A percentile compares a stretch with the other conserved stretches of the same genome.
These are phyloP conservation scores for Gnomoniopsis smithogilvyi DNA, from an alignment of 2,329 filamentous ascomycete genomes.

Conservation along the genomic window DNA sequence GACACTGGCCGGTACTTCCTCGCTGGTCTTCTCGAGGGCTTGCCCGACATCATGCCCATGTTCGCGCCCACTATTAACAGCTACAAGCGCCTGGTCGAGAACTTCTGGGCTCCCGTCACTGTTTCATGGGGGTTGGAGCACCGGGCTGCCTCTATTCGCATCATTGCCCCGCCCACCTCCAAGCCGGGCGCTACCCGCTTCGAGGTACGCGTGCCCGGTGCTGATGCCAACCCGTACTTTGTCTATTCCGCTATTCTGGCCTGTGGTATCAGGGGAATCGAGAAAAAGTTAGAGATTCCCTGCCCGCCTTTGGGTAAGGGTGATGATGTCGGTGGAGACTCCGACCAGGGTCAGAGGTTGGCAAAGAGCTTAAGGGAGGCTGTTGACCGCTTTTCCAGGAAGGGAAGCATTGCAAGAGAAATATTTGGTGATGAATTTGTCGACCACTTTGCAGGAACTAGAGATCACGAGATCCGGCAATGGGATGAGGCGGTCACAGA, in stretches of 20 bases:
- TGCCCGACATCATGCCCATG: conserved; percentile 94
- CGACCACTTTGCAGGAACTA: conserved; percentile 88
- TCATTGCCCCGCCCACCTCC: conserved; percentile 85
- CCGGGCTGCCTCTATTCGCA: conserved; percentile 82
- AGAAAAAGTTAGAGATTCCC: conserved; percentile 83
- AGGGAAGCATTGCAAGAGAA: conserved; percentile 84
- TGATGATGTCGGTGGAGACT: conserved; percentile 70
- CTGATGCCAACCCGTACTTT: conserved; percentile 85
- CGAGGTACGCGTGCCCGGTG: conserved; percentile 90
- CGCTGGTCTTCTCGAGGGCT: conserved; percentile 80
- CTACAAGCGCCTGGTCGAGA: conserved; percentile 97
- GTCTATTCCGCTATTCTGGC: conserved; percentile 85
- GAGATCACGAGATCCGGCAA: conserved; percentile 83
- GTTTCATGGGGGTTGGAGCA: conserved; percentile 97
- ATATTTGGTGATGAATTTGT: conserved; percentile 95
- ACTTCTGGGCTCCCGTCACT: conserved; percentile 98
- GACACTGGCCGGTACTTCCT: conserved; percentile 91
- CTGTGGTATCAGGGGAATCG: conserved; percentile 85
- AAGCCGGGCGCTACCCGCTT: conserved; percentile 86
- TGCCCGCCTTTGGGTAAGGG: conserved; percentile 82
- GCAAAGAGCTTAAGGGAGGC: conserved; percentile 86
- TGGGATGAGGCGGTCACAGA: conserved; percentile 98
- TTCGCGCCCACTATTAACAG: conserved; percentile 94
- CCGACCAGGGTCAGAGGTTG: conserved; percentile 71
- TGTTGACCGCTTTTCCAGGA: conserved; percentile 70